Base-by-base conservation (phyloP, 345 rosid species). In the Syzygium jambos region DNA sequence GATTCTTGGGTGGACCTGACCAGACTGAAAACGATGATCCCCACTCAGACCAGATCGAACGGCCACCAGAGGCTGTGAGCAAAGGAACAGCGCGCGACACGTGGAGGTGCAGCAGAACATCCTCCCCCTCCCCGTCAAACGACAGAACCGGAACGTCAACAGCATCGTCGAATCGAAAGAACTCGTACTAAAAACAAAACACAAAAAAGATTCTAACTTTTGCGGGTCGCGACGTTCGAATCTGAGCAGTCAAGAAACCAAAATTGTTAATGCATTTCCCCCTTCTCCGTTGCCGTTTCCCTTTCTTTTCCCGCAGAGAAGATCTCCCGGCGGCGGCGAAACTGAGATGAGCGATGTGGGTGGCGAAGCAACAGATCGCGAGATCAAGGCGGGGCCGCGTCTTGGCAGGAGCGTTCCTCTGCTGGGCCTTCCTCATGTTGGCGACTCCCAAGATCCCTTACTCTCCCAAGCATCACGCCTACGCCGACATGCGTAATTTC, bases 401-500 rank as follows among this genome's bases (percentile, higher is more conserved):
- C 65, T 91, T 94, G 89, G 90, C 89, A 34, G 95, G 91, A 78
- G 95, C 92, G 46, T 90, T 93, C 51, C 85, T 95, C 2, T 94
- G 89, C 86, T 97, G 95, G 96, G 52, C 94, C 78, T 87, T 94
- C 84, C 51, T 97, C 51, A 92, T 94, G 95, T 85, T 94, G 88
- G 88, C 91, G 78, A 95, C 99, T 84, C 98, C 99, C 4, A 95
- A 92, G 87, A 87, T 95, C 88, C 95, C 97, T 88, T 93, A 93
- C 38, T 89, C 93, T 59, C 86, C 90, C 78, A 73, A 89, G 0
- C 92, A 91, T 57, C 95, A 94, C 88, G 90, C 87, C 86, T 95
- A 94, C 63, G 97, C 96, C 19, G 98, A 97, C 88, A 94, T 93
- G 94, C 97, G 98, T 90, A 95, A 97, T 89, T 93, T 95, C 86